Percentiles rank a stretch among this genome's conserved stretches.
These are phyloP conservation scores for Parathielavia hyrcaniae DNA, from an alignment of 495 filamentous ascomycete species.

Conservation along the genomic window DNA sequence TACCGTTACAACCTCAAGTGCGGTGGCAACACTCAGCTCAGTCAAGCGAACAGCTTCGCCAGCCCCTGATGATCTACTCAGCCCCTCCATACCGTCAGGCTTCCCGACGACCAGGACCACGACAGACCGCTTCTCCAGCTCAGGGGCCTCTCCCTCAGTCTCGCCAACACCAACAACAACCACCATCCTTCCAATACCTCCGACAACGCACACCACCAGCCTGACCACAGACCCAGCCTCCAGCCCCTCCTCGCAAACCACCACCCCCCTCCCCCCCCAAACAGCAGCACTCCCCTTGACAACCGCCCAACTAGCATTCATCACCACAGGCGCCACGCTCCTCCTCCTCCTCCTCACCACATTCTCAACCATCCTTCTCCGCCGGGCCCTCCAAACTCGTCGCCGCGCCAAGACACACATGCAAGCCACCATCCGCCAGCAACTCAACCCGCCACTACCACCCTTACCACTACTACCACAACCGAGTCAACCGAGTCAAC, in stretches of 20 bases:
- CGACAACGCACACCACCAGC: no score
- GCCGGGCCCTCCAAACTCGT: conserved; percentile 15
- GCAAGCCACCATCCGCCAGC: conserved; percentile 22
- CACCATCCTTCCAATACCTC: neutral
- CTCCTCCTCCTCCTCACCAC: conserved; percentile 23
- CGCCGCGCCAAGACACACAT: conserved; percentile 15
- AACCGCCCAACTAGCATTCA: conserved; percentile 23
- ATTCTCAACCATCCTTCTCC: conserved; percentile 27
- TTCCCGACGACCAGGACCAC: neutral
- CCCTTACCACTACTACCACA: neutral
- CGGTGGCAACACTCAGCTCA: neutral
- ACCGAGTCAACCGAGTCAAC: no score
- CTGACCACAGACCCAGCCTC: no score
- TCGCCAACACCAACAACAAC: conserved; percentile 2
- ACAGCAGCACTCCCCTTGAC: conserved; percentile 7
- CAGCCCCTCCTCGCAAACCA: neutral
- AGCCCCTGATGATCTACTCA: neutral
- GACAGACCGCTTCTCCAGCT: neutral
- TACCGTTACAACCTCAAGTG: conserved; percentile 16
- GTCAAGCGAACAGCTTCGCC: neutral
- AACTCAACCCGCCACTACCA: conserved; percentile 11
- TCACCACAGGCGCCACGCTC: conserved; percentile 21
- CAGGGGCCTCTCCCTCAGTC: neutral
- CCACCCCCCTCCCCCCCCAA: neutral
- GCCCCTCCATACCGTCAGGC: neutral